These are phyloP conservation scores for Murraya koenigii DNA, from an alignment of 345 rosid genomes.

Conservation along the genomic window DNA sequence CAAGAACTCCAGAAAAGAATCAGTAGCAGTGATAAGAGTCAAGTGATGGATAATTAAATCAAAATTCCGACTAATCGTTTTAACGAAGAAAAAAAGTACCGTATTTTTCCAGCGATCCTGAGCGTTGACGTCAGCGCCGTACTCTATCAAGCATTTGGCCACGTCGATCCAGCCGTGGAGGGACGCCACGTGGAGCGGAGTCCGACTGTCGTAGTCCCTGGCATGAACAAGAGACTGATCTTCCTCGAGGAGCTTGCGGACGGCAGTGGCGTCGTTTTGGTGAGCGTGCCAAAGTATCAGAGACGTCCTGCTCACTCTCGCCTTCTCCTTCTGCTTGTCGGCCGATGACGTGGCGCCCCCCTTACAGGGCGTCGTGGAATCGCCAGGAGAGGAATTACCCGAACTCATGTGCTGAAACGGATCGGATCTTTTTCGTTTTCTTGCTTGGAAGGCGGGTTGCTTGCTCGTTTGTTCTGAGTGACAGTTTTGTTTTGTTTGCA, in stretches of 20 bases:
- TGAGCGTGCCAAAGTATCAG: conserved; percentile 97
- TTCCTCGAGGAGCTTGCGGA: conserved; percentile 88
- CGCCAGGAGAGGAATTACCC: conserved; percentile 29
- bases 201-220: conserved; percentile 86
- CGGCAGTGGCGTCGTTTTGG: conserved; percentile 86
- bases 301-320: conserved; percentile 95
- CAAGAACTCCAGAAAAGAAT: neutral
- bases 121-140: conserved; percentile 97
- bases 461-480: neutral
- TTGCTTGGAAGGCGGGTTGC: neutral
- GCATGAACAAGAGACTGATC: conserved; percentile 83
- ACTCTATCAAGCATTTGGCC: conserved; percentile 79
- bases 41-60: neutral
- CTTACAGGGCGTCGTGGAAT: conserved; percentile 24
- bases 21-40: neutral
- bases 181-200: conserved; percentile 95
- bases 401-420: conserved; percentile 47
- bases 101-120: conserved; percentile 99
- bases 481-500: neutral
- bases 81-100: conserved; percentile 30
- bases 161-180: conserved; percentile 96
- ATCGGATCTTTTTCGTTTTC: conserved; percentile 5
- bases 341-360: conserved; percentile 27
- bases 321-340: conserved; percentile 92
- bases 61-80: neutral